Percentiles rank a stretch among this genome's conserved stretches.
Conservation (phyloP, 1,284 basidiomycete genomes). For the Rhodotorula mucilaginosa region DNA sequence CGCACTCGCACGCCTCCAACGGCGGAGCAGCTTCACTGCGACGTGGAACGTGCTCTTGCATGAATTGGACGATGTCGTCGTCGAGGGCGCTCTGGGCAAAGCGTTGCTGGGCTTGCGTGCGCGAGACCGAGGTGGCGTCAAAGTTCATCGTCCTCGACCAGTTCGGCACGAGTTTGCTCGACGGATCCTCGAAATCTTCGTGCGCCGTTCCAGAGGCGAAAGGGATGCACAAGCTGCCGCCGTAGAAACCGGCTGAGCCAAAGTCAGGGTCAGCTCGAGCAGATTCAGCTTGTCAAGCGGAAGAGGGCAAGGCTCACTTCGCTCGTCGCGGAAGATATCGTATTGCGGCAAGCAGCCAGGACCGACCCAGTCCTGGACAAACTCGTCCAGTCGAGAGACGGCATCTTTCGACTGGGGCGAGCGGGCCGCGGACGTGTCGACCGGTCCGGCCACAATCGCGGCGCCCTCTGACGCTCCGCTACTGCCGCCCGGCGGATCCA, state of each 20-base stretch:
- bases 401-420: background rate
- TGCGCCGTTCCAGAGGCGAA: background rate
- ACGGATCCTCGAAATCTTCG: too few species aligned
- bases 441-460: background rate
- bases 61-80: constrained; percentile 6
- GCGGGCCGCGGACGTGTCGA: background rate
- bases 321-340: constrained; percentile 6
- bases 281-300: background rate
- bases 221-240: constrained; percentile 9
- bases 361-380: constrained; percentile 7
- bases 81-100: background rate
- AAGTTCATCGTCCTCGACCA: background rate
- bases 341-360: background rate
- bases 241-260: constrained; percentile 6
- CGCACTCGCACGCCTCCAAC: background rate
- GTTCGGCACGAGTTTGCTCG: background rate
- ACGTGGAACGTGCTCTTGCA: background rate
- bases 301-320: background rate
- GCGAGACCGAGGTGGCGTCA: background rate
- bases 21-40: background rate
- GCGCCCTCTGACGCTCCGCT: background rate
- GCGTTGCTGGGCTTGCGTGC: constrained; percentile 10
- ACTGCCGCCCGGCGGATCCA: background rate
- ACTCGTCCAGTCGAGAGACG: constrained; percentile 11
- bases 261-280: background rate